Conservation (phyloP, 2,329 filamentous ascomycete genomes). For the Venturia effusa region DNA sequence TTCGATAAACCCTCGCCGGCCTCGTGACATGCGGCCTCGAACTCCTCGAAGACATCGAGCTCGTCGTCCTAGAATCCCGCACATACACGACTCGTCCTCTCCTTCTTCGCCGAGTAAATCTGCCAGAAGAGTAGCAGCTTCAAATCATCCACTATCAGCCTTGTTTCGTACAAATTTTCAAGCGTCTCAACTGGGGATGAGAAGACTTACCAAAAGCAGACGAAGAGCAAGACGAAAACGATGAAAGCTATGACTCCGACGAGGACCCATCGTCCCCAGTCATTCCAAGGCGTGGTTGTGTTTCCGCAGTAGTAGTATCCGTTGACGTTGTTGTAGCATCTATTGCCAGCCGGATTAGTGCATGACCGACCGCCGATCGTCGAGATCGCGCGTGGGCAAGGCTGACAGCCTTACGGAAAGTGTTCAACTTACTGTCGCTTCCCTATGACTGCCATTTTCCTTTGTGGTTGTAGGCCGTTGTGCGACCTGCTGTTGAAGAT, state of each 20-base stretch:
- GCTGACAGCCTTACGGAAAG: not conserved
- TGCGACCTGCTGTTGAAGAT: not conserved
- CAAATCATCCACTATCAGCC: not conserved
- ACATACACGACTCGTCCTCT: not conserved
- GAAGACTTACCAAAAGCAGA: not conserved
- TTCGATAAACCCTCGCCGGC: not conserved
- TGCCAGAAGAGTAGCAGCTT: not conserved
- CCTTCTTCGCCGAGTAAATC: not conserved
- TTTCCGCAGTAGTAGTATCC: not conserved
- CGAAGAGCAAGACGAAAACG: not conserved
- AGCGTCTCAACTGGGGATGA: not conserved
- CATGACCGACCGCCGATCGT: not conserved
- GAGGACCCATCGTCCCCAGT: not conserved
- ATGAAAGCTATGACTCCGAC: not conserved
- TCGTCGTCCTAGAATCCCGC: not conserved
- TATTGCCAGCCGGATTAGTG: not conserved
- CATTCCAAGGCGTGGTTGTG: not conserved
- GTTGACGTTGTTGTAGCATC: not conserved
- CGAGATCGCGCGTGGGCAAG: not conserved
- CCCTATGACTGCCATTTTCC: not conserved
- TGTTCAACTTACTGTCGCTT: not conserved
- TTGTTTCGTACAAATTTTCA: not conserved
- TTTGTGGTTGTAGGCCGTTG: not conserved
- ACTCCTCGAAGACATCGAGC: not conserved
- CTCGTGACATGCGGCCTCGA: not conserved